Conservation (phyloP, 140 eudicot genomes). For the Flaveria floridana region DNA sequence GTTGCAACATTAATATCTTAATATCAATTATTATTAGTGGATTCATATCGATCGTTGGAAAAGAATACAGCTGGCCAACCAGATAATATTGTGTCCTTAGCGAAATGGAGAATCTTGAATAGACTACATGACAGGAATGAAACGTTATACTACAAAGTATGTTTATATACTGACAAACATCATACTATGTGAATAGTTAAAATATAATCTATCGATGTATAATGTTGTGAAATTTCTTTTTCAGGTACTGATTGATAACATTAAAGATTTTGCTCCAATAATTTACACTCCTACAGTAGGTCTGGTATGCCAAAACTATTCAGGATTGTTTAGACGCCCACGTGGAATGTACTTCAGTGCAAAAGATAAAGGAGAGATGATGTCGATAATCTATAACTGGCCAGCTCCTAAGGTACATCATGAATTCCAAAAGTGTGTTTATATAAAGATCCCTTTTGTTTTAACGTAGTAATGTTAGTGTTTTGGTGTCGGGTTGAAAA, state of each 20-base stretch:
- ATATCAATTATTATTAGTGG: slow-evolving; percentile 56
- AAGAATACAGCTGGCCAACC: slow-evolving; percentile 83
- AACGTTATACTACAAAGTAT: slow-evolving; percentile 91
- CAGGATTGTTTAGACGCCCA: slow-evolving; percentile 97
- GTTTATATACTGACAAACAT: slow-evolving; percentile 29
- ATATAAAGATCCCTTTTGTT: slow-evolving; percentile 1
- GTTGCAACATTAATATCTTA: slow-evolving; percentile 22
- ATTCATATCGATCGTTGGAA: slow-evolving; percentile 84
- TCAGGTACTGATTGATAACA: slow-evolving; percentile 96
- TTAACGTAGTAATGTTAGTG: background rate
- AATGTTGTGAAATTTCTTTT: slow-evolving; percentile 1
- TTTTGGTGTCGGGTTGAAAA: background rate
- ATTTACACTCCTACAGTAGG: slow-evolving; percentile 99
- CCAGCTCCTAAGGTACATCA: slow-evolving; percentile 71
- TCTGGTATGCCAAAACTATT: slow-evolving; percentile 97
- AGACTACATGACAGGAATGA: slow-evolving; percentile 97
- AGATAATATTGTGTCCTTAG: slow-evolving; percentile 52
- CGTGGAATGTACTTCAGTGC: slow-evolving; percentile 99
- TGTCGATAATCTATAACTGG: slow-evolving; percentile 99
- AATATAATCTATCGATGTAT: slow-evolving; percentile 18
- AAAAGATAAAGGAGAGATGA: slow-evolving; percentile 99
- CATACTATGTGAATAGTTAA: background rate
- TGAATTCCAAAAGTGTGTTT: slow-evolving; percentile 19
- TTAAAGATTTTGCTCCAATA: slow-evolving; percentile 91
- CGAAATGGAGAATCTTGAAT: slow-evolving; percentile 98